Conservation (phyloP, 2,329 filamentous ascomycete genomes). For the Colletotrichum sidae region DNA sequence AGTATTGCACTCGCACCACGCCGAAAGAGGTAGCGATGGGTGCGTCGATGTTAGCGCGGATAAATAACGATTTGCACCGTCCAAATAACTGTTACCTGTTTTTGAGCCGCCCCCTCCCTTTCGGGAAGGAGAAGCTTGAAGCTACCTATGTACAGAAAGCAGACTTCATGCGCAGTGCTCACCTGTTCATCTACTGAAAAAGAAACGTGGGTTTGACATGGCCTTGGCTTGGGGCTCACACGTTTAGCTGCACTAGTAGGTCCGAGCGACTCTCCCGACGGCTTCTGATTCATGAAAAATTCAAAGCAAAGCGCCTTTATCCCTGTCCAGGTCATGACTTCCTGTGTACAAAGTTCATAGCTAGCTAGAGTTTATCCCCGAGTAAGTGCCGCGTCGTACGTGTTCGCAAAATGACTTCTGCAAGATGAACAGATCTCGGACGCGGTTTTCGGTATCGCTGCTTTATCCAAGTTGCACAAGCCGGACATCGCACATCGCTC, state of each 20-base stretch:
- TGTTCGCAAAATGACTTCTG: neutral
- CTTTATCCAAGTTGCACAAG: no score
- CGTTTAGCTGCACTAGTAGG: neutral
- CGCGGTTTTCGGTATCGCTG: no score
- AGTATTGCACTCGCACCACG: no score
- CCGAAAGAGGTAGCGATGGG: neutral
- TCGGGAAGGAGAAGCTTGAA: neutral
- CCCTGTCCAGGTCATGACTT: neutral
- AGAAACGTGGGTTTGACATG: conserved; percentile 1
- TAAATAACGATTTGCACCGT: no score
- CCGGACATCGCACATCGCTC: no score
- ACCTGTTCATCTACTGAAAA: conserved; percentile 1
- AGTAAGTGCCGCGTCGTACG: neutral
- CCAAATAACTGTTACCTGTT: neutral
- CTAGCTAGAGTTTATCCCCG: neutral
- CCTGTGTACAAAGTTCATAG: neutral
- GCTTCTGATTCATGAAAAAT: conserved; percentile 4
- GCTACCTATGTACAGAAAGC: no score
- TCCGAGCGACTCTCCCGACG: neutral
- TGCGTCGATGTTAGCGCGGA: neutral
- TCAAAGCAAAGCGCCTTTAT: neutral
- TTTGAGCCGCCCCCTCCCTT: neutral
- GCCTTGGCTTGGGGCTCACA: neutral
- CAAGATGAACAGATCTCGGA: no score
- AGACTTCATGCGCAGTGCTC: conserved; percentile 10